These are phyloP conservation scores for Lachnellula arida DNA, from an alignment of 2,329 filamentous ascomycete genomes.

Conservation along the genomic window DNA sequence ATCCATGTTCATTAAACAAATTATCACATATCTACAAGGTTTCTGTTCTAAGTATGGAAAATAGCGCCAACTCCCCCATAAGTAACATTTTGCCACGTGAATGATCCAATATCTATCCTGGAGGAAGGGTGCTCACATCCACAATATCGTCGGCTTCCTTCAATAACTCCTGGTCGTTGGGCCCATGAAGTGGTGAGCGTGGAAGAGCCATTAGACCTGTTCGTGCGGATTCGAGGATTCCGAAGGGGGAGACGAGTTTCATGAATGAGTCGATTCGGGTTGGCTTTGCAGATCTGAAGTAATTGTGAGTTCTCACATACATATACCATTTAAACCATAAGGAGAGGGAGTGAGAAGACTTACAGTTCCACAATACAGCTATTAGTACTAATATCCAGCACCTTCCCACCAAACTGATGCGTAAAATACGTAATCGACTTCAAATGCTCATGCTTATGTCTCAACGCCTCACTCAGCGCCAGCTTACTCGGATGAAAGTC, in stretches of 20 bases:
- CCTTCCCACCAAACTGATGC: conserved; percentile 96
- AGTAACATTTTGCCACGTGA: conserved; percentile 11
- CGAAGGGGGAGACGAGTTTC: conserved; percentile 90
- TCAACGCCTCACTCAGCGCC: conserved; percentile 79
- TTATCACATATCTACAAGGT: neutral
- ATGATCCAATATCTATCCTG: conserved; percentile 55
- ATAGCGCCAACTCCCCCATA: conserved; percentile 21
- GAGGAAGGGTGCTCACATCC: conserved; percentile 88
- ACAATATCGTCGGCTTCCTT: conserved; percentile 95
- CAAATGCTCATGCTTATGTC: conserved; percentile 96
- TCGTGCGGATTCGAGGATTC: conserved; percentile 91
- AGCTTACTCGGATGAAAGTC: conserved; percentile 91
- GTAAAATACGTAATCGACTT: conserved; percentile 94
- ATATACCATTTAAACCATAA: too few relatives aligned
- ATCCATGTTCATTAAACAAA: conserved; percentile 3
- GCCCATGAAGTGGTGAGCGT: conserved; percentile 78
- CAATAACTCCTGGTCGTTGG: conserved; percentile 60
- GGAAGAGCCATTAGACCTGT: conserved; percentile 97
- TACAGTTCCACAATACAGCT: conserved; percentile 98
- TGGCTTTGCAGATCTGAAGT: conserved; percentile 70
- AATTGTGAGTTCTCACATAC: conserved; percentile 8
- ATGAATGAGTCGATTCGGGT: conserved; percentile 94
- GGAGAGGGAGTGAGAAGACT: conserved; percentile 36
- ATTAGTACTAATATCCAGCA: conserved; percentile 95
- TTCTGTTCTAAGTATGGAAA: neutral